Evolutionary conservation across 2,329 filamentous ascomycete species (phyloP), one percentile per base, ranked within the genome.

Genomic region (Sordariomycetes sp.): DNA sequence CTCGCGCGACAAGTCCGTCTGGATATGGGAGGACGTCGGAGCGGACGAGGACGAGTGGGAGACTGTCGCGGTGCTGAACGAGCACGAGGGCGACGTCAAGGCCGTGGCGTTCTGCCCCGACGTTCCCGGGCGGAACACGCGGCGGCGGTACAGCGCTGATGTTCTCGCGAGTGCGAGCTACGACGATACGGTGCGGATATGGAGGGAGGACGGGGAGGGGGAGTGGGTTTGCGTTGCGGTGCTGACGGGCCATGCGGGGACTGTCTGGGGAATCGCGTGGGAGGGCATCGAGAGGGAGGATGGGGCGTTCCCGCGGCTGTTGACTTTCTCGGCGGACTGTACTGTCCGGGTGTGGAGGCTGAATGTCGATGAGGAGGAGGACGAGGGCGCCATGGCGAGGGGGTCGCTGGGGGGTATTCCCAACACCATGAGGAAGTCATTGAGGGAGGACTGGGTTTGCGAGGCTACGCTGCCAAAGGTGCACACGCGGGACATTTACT

Each of bases 11-110:
- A 97, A 97, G 74, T 87, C 83, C 17, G 89, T 97, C 20, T 99
- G 94, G 94, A 89, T 99, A 64, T 99, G 94, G 94, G 94, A 99
- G 71, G 94, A 97, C 68, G 81, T 96, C 57, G 81, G 81, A 45
- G 72, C 73, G 10, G 73, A 74, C 57, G 86, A 88, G 62, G 92
- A 96, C 68, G 94, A 97, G 68, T 97, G 91, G 75, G 94, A 99
- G 77, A 97, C 94, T 1, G 85, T 97, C 17, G 94, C 92, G 0
- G 92, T 97, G 56, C 78, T 97, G 65, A 90, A 89, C 70, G 94
- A 97, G 72, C 94, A 99, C 68, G 87, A 91, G 53, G 91, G 89
- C 24, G 94, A 99, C 71, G 91, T 99, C 62, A 99, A 99, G 70
- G 89, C 85, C 62, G 89, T 99, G 1, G 82, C 85, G 2, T 99